Base-by-base conservation (phyloP, 2,329 filamentous ascomycete genomes). In the Trichophyton schoenleinii region DNA sequence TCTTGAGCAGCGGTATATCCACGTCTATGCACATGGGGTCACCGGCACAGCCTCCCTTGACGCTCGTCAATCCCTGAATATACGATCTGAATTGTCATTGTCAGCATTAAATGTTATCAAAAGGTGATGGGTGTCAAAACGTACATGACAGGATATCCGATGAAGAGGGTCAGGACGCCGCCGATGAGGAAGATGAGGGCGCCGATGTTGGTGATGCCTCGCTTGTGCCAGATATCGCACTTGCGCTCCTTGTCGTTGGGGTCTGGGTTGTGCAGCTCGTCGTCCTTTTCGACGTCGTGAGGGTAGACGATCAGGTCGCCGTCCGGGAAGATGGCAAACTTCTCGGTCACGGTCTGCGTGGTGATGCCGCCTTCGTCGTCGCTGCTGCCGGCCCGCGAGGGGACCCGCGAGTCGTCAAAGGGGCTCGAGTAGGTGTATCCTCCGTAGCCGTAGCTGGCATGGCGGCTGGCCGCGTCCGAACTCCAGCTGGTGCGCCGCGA, bases 211-310 rank as follows among this genome's bases (percentile, higher is more conserved):
- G 83, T 70, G 9, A 86, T 65, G 52, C 85, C 86, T 75, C 86
- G 77, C 64, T 76, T 81, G 44, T 81, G 86, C 70, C 82, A 88
- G 46, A 88, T 76, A 68, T 87, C 82, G 66, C 84, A 85, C 65
- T 85, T 82, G 53, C 81, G 78, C 58, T 79, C 73, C 46, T 84
- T 79, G 55, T 87, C 85, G 59, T 80, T 80, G 0, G 84, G 82
- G 67, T 86, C 84, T 0, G 86, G 86, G 67, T 88, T 87, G 69
- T 89, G 86, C 64, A 89, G 68, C 65, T 82, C 86, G 68, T 89
- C 86, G 69, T 89, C 86, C 67, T 87, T 87, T 70, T 89, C 86
- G 22, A 87, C 82, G 68, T 88, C 86, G 70, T 88, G 84, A 0
- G 86, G 86, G 66, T 85, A 88, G 20, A 88, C 73, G 46, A 89